phyloP scores from a whole-genome alignment of 176 grass and related monocot species.

The Ensete ventricosum region DNA sequence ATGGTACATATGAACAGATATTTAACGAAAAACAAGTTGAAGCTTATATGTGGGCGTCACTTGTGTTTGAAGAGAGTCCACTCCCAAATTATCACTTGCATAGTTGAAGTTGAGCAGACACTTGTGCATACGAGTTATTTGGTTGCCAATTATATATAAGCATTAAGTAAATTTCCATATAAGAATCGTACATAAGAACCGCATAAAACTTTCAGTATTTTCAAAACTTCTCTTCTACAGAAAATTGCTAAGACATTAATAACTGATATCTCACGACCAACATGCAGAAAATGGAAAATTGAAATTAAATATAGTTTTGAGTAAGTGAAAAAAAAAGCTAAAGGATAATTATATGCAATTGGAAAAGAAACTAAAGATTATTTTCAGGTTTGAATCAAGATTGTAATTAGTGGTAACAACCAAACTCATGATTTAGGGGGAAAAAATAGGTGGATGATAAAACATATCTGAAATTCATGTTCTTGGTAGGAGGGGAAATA shows the following conservation, averaged over 20 bases:
- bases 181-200: background rate
- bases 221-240: constrained; percentile 11
- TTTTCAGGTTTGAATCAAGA: no score
- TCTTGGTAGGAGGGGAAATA: background rate
- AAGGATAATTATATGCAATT: no score
- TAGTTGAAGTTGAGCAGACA: background rate
- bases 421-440: no score
- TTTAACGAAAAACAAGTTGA: background rate
- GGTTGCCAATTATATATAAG: no score
- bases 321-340: no score
- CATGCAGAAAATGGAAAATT: no score
- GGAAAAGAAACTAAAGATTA: no score
- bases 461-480: background rate
- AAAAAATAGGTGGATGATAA: background rate
- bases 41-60: background rate
- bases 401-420: no score
- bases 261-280: background rate
- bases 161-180: no score
- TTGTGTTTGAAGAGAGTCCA: background rate
- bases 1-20: no score
- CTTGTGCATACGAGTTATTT: no score
- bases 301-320: no score
- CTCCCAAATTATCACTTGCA: background rate
- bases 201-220: background rate
- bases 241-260: background rate